Evolutionary conservation across 2,329 filamentous ascomycete species (phyloP), one percentile per base, ranked within the genome.

Genomic region (Phaeomoniella chlamydospora): DNA sequence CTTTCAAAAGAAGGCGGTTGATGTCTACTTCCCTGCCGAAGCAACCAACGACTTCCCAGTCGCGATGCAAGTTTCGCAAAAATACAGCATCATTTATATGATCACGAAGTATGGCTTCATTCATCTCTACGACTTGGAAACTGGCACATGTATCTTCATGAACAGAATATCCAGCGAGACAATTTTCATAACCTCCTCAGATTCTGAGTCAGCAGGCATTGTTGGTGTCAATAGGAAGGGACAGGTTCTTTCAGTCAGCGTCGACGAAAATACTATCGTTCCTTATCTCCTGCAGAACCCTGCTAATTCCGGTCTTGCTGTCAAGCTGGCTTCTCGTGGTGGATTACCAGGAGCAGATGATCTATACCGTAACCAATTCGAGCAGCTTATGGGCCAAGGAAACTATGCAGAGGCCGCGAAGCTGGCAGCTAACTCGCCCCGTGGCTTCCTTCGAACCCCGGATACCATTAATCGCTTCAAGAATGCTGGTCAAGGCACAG

Each of bases 31-130:
- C 70, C 90, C 90, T 2, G 75, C 84, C 33, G 90, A 98, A 62
- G 90, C 90, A 9, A 80, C 79, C 44, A 94, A 90, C 58, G 90
- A 98, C 57, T 98, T 98, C 67, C 90, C 92, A 2, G 90, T 98
- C 38, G 87, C 88, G 13, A 90, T 98, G 65, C 92, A 98, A 62
- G 80, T 98, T 33, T 96, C 90, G 3, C 78, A 85, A 52, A 93
- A 90, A 63, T 98, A 98, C 61, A 88, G 87, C 52, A 77, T 98
- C 54, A 80, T 98, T 52, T 94, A 94, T 62, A 76, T 98, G 51
- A 85, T 98, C 43, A 98, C 90, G 39, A 98, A 98, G 61, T 98
- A 94, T 53, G 90, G 90, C 36, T 98, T 96, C 64, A 96, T 98
- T 50, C 90, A 98, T 62, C 74, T 98, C 15, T 96, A 98, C 63